Base-by-base conservation (phyloP, 2,329 filamentous ascomycete genomes). In the Fusarium sterilihyphosum region DNA sequence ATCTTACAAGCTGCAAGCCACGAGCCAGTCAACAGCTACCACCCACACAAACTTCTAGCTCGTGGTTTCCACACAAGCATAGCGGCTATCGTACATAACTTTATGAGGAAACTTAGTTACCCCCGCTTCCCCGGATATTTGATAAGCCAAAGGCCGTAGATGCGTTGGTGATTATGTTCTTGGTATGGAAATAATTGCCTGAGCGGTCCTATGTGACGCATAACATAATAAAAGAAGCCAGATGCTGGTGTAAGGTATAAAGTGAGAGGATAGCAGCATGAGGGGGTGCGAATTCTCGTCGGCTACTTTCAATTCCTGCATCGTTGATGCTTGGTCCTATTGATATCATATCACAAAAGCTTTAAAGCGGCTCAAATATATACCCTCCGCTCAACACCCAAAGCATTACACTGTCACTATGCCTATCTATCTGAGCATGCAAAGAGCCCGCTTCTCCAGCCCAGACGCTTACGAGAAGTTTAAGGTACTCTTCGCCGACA, bases 401-500 rank as follows among this genome's bases (percentile, higher is more conserved):
- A 37, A 16, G 5, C 18, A 29, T 35, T 37, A 20, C 2, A 44
- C 43, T 26, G 0, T 8, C 22, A 54, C 24, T 7, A 71, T 69
- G 53, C 58, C 64, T 24, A 71, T 76, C 49, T 73, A 65, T 41
- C 43, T 70, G 2, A 58, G 46, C 38, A 57, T 72, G 63, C 56
- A 66, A 49, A 56, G 49, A 43, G 66, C 68, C 18, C 66, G 31
- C 46, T 71, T 75, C 61, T 66, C 64, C 24, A 72, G 73, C 67
- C 59, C 63, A 24, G 49, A 71, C 14, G 49, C 61, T 17, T 73
- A 71, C 24, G 60, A 65, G 17, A 69, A 71, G 73, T 65, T 66
- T 35, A 76, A 65, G 24, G 53, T 69, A 6, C 46, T 76, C 44
- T 76, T 74, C 29, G 65, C 62, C 24, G 49, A 73, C 38, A 76